Conservation (phyloP, 352 stramenopile genomes). For the Achlya hypogyna region DNA sequence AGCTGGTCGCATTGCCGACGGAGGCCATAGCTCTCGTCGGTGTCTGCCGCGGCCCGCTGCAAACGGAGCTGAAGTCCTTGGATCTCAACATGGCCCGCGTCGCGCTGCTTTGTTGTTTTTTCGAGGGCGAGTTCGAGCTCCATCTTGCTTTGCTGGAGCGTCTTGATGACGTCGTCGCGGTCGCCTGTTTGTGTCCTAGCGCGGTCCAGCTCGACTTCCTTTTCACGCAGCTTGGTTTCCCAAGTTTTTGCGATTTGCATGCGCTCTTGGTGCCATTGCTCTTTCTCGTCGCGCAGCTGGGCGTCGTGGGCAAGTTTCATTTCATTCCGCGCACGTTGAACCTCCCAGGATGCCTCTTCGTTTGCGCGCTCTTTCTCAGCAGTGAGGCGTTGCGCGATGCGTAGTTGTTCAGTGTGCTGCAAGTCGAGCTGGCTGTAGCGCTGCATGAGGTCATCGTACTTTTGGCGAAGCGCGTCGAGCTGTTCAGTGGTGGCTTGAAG, state of each 20-base stretch:
- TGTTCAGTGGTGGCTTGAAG: neutral
- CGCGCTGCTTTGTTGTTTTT: conserved; percentile 3
- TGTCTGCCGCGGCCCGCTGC: neutral
- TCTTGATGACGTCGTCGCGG: neutral
- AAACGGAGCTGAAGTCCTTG: neutral
- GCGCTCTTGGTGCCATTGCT: conserved; percentile 2
- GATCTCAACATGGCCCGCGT: neutral
- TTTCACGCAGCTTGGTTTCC: neutral
- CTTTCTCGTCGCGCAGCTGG: neutral
- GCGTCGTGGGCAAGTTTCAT: neutral
- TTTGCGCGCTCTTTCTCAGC: neutral
- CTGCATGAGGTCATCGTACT: conserved; percentile 6
- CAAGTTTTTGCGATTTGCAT: neutral
- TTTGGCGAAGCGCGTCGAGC: neutral
- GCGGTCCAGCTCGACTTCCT: neutral
- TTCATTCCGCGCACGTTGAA: neutral
- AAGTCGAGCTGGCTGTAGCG: neutral
- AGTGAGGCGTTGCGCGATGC: neutral
- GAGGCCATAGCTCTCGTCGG: neutral
- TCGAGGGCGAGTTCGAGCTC: neutral
- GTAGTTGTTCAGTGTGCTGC: neutral
- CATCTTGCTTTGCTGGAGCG: neutral
- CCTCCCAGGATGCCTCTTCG: neutral
- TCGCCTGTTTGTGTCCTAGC: neutral
- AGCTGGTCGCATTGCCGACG: neutral